Evolutionary conservation across 139 green algal species (phyloP).

Genomic region (Closterium sp.): DNA sequence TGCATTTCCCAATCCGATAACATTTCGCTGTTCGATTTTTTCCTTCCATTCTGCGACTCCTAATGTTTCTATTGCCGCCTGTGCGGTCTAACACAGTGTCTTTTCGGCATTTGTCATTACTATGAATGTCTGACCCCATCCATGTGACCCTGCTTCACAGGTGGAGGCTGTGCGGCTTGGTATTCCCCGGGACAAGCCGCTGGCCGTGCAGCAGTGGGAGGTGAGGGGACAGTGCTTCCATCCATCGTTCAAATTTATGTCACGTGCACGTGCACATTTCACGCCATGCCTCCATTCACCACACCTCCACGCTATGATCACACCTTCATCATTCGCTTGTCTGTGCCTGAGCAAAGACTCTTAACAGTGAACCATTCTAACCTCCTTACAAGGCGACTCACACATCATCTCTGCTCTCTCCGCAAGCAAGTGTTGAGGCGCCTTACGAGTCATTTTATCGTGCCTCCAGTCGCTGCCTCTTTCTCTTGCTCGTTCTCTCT

Average conservation of each 20-base stretch:
- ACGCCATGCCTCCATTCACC: no score
- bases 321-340: no score
- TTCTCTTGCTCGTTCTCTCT: neutral
- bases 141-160: neutral
- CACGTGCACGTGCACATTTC: no score
- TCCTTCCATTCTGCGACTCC: neutral
- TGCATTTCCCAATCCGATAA: neutral
- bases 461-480: neutral
- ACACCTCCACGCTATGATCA: no score
- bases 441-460: neutral
- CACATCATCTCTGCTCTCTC: no score
- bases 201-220: slow-evolving; percentile 86
- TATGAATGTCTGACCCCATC: neutral
- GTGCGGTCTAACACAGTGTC: neutral
- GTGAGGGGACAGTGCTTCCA: slow-evolving; percentile 10
- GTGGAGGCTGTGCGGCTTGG: slow-evolving; percentile 44
- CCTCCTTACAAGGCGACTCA: no score
- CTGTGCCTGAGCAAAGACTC: no score
- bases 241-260: neutral
- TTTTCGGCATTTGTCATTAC: neutral
- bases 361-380: no score
- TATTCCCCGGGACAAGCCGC: slow-evolving; percentile 19
- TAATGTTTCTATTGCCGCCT: neutral
- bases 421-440: no score
- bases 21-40: neutral